Percentiles rank a stretch among this genome's conserved stretches.
phyloP scores from a whole-genome alignment of 768 basidiomycete species.

The Sistotremastrum niveocremeum region DNA sequence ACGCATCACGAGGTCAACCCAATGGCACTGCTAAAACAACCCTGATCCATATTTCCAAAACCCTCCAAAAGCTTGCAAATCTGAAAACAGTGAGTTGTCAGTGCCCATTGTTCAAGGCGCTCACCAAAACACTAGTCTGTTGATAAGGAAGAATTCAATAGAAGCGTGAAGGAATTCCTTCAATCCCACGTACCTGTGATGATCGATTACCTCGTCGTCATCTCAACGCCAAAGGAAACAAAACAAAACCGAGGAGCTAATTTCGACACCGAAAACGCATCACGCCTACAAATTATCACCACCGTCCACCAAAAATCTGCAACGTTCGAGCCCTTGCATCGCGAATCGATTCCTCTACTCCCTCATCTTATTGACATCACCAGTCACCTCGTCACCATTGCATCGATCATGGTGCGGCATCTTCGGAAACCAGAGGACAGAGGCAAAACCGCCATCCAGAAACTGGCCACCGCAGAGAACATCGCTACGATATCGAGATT shows the following conservation, averaged over 20 bases:
- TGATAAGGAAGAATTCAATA: constrained; percentile 76
- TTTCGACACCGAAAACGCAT: constrained; percentile 34
- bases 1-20: constrained; percentile 44
- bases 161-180: constrained; percentile 61
- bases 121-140: constrained; percentile 11
- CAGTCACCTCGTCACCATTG: constrained; percentile 61
- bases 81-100: constrained; percentile 46
- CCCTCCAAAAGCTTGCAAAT: constrained; percentile 83
- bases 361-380: constrained; percentile 71
- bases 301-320: constrained; percentile 43
- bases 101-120: too few species aligned
- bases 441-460: constrained; percentile 5
- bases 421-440: constrained; percentile 30
- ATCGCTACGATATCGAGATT: neutral
- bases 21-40: constrained; percentile 57
- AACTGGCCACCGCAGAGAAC: neutral
- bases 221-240: constrained; percentile 40
- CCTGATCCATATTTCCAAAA: constrained; percentile 75
- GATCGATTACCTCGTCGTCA: constrained; percentile 62
- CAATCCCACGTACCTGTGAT: constrained; percentile 50
- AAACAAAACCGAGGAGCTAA: constrained; percentile 1
- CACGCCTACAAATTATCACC: constrained; percentile 33
- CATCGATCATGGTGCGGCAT: constrained; percentile 62
- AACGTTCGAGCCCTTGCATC: constrained; percentile 41
- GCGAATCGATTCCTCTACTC: constrained; percentile 58